Percentiles rank a stretch among this genome's conserved stretches.
These are phyloP conservation scores for Dalbergia oliveri DNA, from an alignment of 306 rosid species.

Conservation along the genomic window DNA sequence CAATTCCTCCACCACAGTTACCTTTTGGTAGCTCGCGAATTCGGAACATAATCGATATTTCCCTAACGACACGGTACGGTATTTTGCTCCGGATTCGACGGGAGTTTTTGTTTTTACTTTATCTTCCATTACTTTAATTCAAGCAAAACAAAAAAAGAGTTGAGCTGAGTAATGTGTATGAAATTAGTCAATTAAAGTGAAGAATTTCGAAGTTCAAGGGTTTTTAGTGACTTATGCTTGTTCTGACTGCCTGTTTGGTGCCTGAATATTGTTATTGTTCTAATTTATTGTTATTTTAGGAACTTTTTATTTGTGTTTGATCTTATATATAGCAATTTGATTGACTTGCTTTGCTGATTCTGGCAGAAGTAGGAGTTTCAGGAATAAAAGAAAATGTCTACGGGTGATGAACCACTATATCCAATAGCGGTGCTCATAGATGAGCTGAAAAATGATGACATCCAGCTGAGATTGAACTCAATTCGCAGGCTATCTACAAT, in stretches of 20 bases:
- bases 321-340: slow-evolving; percentile 4
- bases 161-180: neutral
- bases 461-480: slow-evolving; percentile 89
- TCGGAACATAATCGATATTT: slow-evolving; percentile 24
- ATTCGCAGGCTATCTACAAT: slow-evolving; percentile 95
- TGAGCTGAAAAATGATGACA: slow-evolving; percentile 95
- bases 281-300: slow-evolving; percentile 6
- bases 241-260: neutral
- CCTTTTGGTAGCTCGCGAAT: neutral
- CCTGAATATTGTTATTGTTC: neutral
- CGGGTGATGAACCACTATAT: slow-evolving; percentile 85
- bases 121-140: neutral
- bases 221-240: neutral
- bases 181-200: neutral
- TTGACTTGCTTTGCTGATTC: slow-evolving; percentile 43
- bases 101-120: neutral
- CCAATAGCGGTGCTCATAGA: slow-evolving; percentile 98
- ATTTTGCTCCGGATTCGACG: neutral
- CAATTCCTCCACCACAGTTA: slow-evolving; percentile 7
- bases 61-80: slow-evolving; percentile 35
- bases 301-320: neutral
- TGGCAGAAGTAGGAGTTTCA: slow-evolving; percentile 50
- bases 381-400: slow-evolving; percentile 59
- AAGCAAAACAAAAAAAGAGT: neutral
- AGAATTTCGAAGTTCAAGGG: slow-evolving; percentile 3